Evolutionary conservation across 441 rosid species (phyloP), one percentile per base, ranked within the genome.

Genomic region (Kokia cookei): DNA sequence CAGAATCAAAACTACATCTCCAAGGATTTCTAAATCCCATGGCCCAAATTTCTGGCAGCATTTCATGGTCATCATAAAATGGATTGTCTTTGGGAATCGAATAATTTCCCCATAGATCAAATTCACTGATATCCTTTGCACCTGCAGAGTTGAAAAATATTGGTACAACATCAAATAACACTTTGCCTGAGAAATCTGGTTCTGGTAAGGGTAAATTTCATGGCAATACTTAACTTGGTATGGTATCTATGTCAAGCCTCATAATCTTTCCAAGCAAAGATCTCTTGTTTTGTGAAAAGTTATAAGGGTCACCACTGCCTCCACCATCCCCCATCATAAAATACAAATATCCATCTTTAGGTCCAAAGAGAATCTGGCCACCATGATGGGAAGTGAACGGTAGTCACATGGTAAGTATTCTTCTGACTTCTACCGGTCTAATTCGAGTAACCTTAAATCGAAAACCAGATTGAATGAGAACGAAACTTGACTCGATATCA

Each of bases 11-110:
- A 77, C 86, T 78, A 43, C 88, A 83, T 14, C 85, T 81, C 85
- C 85, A 83, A 7, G 85, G 86, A 61, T 78, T 80, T 73, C 82
- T 42, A 8, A 81, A 64, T 2, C 84, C 86, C 54, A 69, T 19
- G 54, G 85, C 88, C 79, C 79, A 85, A 72, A 83, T 76, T 77
- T 85, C 85, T 42, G 82, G 79, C 43, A 51, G 86, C 54, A 69
- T 61, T 65, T 74, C 76, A n/a, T 70, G 69, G 10, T 79, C 83
- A 61, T 78, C 86, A 55, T 75, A 76, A 73, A 76, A 83, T 64
- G 88, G 88, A 75, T 85, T 85, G 73, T 71, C 76, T 75, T 67
- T 72, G 64, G 89, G 86, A 63, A 83, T 70, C 5, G 82, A 83
- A 72, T 85, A 85, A 71, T 82, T 83, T 76, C 86, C 86, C 85